Percentiles rank a stretch among this genome's conserved stretches.
Evolutionary conservation across 768 basidiomycete genomes (phyloP).

Genomic region (Roridomyces roridus): DNA sequence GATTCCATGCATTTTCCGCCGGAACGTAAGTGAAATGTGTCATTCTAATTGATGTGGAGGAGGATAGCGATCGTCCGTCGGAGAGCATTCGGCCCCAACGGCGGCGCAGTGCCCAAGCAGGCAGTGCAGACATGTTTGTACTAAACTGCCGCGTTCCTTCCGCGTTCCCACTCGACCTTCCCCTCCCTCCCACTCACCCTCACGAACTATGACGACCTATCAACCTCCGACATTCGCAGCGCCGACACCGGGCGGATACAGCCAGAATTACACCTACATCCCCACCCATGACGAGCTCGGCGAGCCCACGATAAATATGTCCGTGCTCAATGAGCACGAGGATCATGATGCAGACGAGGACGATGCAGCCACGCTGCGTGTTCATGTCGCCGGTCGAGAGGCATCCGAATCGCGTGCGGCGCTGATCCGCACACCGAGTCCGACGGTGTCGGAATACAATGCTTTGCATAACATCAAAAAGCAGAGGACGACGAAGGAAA

Average conservation of each 20-base stretch:
- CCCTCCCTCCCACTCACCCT: background rate
- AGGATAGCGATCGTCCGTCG: too few species aligned
- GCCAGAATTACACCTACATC: background rate
- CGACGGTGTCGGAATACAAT: constrained; percentile 3
- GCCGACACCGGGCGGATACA: background rate
- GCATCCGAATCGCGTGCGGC: constrained; percentile 2
- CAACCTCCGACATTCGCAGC: too few species aligned
- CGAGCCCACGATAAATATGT: background rate
- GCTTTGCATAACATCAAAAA: background rate
- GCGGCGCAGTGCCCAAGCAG: too few species aligned
- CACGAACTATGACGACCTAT: background rate
- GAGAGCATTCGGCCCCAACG: too few species aligned
- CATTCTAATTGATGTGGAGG: too few species aligned
- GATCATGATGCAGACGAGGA: background rate
- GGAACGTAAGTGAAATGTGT: too few species aligned
- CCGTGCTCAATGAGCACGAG: background rate
- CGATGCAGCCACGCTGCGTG: background rate
- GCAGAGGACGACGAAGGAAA: background rate
- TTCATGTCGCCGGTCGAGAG: too few species aligned
- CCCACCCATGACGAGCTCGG: background rate
- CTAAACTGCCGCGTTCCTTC: too few species aligned
- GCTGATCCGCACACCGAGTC: background rate
- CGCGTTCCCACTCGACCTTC: too few species aligned
- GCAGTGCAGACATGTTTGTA: too few species aligned
- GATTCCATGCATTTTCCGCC: too few species aligned